Percentiles rank a stretch among this genome's conserved stretches.
Conservation (phyloP, 192 early-diverging fungal species). For the Coemansia aciculifera region DNA sequence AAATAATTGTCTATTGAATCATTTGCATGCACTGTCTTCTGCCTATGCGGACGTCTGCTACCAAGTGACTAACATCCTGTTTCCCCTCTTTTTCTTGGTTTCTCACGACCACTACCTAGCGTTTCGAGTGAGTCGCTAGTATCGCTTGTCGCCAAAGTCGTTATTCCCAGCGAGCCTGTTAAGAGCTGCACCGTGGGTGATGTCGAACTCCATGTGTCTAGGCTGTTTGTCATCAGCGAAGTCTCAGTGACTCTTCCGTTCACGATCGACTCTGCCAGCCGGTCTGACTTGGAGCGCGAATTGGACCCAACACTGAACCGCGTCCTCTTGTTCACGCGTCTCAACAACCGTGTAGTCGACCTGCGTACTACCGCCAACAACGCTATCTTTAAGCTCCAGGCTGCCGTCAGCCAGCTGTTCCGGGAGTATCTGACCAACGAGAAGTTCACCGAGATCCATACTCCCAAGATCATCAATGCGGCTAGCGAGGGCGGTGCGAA, state of each 20-base stretch:
- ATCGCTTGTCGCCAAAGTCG: slow-evolving; percentile 77
- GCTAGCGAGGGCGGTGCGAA: slow-evolving; percentile 97
- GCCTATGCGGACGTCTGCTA: neutral
- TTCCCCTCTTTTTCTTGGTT: neutral
- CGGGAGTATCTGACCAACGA: slow-evolving; percentile 85
- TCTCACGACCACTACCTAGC: slow-evolving; percentile 39
- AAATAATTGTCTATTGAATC: slow-evolving; percentile 15
- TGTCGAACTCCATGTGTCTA: slow-evolving; percentile 83
- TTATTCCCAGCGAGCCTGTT: slow-evolving; percentile 77
- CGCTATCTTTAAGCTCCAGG: slow-evolving; percentile 96
- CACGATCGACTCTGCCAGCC: slow-evolving; percentile 86
- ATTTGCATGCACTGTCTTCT: neutral
- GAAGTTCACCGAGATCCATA: slow-evolving; percentile 94
- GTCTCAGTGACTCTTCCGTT: slow-evolving; percentile 82
- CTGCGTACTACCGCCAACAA: slow-evolving; percentile 95
- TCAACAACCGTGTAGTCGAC: slow-evolving; percentile 94
- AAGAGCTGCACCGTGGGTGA: slow-evolving; percentile 91
- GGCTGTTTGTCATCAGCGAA: slow-evolving; percentile 74
- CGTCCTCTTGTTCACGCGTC: slow-evolving; percentile 86
- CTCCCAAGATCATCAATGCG: slow-evolving; percentile 93
- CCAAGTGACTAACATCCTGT: slow-evolving; percentile 6
- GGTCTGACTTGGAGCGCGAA: slow-evolving; percentile 80
- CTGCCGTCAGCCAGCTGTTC: slow-evolving; percentile 91
- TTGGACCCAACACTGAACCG: slow-evolving; percentile 67
- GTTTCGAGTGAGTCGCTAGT: slow-evolving; percentile 90